A percentile compares a stretch with the other conserved stretches of the same genome.
phyloP scores from a whole-genome alignment of 129 eudicot genomes.

The Gnaphalium uliginosum region DNA sequence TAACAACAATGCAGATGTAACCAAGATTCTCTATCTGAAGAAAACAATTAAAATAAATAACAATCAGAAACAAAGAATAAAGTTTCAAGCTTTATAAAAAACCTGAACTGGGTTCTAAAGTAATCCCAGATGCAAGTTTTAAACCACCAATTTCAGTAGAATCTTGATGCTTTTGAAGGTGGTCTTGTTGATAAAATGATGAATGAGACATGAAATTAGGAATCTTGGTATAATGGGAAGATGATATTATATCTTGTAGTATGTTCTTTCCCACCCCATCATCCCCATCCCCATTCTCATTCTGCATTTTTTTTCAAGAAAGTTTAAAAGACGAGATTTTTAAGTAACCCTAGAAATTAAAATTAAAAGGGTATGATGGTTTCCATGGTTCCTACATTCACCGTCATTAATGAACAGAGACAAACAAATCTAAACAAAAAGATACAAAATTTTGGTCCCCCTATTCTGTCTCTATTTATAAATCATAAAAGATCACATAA shows the following conservation, averaged over 20 bases:
- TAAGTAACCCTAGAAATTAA: neutral
- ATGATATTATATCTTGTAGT: slow-evolving; percentile 39
- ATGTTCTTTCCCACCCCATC: slow-evolving; percentile 51
- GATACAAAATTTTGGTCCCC: slow-evolving; percentile 40
- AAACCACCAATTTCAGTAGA: neutral
- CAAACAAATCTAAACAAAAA: slow-evolving; percentile 36
- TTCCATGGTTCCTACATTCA: slow-evolving; percentile 48
- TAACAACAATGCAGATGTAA: neutral
- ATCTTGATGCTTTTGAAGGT: slow-evolving; percentile 23
- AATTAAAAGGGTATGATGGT: slow-evolving; percentile 34
- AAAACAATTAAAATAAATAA: neutral
- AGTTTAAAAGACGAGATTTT: slow-evolving; percentile 17
- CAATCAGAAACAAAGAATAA: slow-evolving; percentile 9
- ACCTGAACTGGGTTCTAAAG: slow-evolving; percentile 34
- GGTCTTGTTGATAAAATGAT: slow-evolving; percentile 11
- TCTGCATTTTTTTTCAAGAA: slow-evolving; percentile 28
- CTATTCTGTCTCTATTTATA: slow-evolving; percentile 19
- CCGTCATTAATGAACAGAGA: slow-evolving; percentile 35
- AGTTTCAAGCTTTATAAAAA: neutral
- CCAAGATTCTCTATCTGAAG: neutral
- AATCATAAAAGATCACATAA: slow-evolving; percentile 12
- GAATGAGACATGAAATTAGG: slow-evolving; percentile 20
- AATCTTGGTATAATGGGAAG: slow-evolving; percentile 22
- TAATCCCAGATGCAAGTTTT: neutral
- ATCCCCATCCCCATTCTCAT: slow-evolving; percentile 28